Conservation (phyloP, 495 filamentous ascomycete genomes). For the Penicillium tannophilum region DNA sequence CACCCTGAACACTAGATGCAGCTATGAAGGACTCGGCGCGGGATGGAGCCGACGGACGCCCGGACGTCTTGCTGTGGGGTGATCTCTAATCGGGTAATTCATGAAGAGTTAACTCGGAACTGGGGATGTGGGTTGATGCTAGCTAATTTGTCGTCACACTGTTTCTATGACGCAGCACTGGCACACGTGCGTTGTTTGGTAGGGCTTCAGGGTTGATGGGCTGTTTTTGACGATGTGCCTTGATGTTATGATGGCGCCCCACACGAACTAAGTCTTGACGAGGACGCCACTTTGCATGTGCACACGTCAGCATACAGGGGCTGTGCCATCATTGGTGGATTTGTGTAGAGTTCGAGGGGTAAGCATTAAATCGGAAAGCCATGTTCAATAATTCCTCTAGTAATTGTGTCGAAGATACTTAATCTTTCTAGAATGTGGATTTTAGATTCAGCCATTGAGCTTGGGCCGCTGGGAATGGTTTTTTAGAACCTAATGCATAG, state of each 20-base stretch:
- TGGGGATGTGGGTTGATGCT: not conserved
- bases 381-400: not conserved
- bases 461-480: no score
- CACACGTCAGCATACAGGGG: slow-evolving; percentile 4
- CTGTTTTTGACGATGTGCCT: not conserved
- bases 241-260: not conserved
- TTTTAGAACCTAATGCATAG: no score
- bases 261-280: not conserved
- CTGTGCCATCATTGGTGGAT: not conserved
- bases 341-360: not conserved
- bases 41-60: slow-evolving; percentile 2
- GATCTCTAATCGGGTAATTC: not conserved
- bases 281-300: not conserved
- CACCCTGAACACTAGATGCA: not conserved
- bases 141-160: not conserved
- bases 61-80: not conserved
- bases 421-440: no score
- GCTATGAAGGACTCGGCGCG: not conserved
- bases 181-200: not conserved
- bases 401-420: not conserved
- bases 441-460: not conserved
- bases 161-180: not conserved
- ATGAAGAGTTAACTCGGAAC: not conserved
- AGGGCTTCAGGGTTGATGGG: not conserved
- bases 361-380: not conserved